phyloP scores from a whole-genome alignment of 768 basidiomycete genomes.

The Tylopilus plumbeoviolaceoides region DNA sequence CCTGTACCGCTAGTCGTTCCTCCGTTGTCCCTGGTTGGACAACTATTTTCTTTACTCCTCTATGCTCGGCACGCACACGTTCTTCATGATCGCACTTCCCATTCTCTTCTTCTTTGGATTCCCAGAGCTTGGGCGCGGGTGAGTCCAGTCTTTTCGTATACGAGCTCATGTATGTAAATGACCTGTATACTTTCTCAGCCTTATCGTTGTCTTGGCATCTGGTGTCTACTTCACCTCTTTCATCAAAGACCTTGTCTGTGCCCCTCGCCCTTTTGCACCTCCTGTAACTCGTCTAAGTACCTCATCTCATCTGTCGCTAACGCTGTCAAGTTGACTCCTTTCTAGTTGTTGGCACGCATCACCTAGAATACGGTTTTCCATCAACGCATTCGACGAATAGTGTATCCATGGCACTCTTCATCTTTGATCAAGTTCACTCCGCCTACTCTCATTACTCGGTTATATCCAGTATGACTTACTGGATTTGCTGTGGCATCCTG shows the following conservation, averaged over 20 bases:
- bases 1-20: constrained; percentile 35
- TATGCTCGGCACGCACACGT: constrained; percentile 79
- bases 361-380: constrained; percentile 92
- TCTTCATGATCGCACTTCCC: constrained; percentile 90
- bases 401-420: constrained; percentile 83
- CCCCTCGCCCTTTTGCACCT: constrained; percentile 86
- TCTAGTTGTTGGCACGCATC: constrained; percentile 71
- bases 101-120: constrained; percentile 87
- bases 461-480: constrained; percentile 47
- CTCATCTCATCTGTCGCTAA: constrained; percentile 22
- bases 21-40: constrained; percentile 69
- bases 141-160: constrained; percentile 22
- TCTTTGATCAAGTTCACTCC: constrained; percentile 56
- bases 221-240: constrained; percentile 89
- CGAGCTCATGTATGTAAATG: neutral
- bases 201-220: constrained; percentile 64
- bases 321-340: neutral
- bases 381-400: constrained; percentile 94
- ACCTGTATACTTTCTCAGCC: constrained; percentile 34
- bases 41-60: constrained; percentile 82
- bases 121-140: constrained; percentile 69
- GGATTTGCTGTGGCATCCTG: constrained; percentile 41
- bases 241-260: constrained; percentile 85
- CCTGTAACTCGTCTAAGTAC: constrained; percentile 87
- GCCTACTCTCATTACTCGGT: constrained; percentile 36